Evolutionary conservation across 2,329 filamentous ascomycete genomes (phyloP), one percentile per base, ranked within the genome.

Genomic region (Fusarium citri): DNA sequence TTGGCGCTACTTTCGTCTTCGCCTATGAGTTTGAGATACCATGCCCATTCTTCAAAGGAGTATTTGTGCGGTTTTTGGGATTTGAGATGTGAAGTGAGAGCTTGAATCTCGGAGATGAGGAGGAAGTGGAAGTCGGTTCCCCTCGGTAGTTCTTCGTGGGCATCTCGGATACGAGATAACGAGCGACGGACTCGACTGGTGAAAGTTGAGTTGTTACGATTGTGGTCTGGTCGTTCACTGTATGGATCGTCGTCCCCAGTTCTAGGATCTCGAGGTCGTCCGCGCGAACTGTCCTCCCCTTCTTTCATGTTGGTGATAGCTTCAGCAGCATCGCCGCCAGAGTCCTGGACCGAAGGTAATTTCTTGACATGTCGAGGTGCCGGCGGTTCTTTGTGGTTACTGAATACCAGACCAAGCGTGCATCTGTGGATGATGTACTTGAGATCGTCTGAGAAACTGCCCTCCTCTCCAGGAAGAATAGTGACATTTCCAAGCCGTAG

Each of bases 31-130:
- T 88, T 87, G 10, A 94, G 90, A 72, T 93, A 96, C 82, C 93
- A 92, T 0, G 92, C 91, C 94, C 94, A 97, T 76, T 97, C 91
- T 71, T 94, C 89, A 68, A 94, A 98, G 0, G 83, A 85, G 77
- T 97, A 98, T 56, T 85, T 86, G 58, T 89, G 89, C 4, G 87
- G 85, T 7, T 84, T 79, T 46, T 83, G 78, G 20, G 87, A 86
- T 34, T 92, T 81, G 75, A 96, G 88, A 49, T 87, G 82, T n/a
- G 65, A 63, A 3, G 89, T 88, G 2, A 93, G 88, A 26, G 83
- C 84, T 16, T 88, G 84, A 59, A 97, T 96, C 68, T 92, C 90
- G 34, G 89, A 85, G 4, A 92, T 88, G 12, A 97, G 89, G 7
- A 94, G 82, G 37, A 90, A 84, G 48, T 87, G 86, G 34, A 90